A percentile compares a stretch with the other conserved stretches of the same genome.
Conservation (phyloP, 2,329 filamentous ascomycete genomes). For the Teratosphaeria viscida region DNA sequence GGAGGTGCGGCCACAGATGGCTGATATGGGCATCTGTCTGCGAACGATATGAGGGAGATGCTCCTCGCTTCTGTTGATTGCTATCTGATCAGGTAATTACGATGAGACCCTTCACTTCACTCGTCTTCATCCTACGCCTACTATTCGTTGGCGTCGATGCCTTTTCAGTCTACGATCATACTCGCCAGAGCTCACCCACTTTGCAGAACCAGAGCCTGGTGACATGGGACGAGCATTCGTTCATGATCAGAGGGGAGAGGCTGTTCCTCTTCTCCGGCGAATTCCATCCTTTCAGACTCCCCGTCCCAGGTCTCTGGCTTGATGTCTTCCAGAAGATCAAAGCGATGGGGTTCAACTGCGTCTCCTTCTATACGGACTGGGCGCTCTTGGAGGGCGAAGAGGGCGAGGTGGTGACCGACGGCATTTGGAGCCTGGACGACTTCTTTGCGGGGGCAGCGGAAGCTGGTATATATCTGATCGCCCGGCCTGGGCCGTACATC, state of each 20-base stretch:
- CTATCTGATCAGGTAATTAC: not conserved
- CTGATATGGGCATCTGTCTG: not conserved
- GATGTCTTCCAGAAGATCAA: conserved; percentile 78
- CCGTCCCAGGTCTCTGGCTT: conserved; percentile 53
- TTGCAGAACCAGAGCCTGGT: conserved; percentile 26
- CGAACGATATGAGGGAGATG: not conserved
- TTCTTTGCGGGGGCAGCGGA: conserved; percentile 67
- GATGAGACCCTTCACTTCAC: not conserved
- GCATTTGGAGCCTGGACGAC: conserved; percentile 61
- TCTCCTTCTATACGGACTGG: conserved; percentile 75
- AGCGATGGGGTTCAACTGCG: conserved; percentile 66
- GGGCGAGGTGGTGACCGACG: conserved; percentile 58
- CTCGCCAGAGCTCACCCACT: not conserved
- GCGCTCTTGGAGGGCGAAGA: conserved; percentile 63
- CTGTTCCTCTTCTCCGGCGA: conserved; percentile 64
- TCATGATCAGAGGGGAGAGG: conserved; percentile 60
- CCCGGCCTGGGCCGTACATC: conserved; percentile 43
- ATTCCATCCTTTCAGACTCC: conserved; percentile 58
- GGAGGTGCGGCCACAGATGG: not conserved
- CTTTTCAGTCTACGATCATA: not conserved
- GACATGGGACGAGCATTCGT: conserved; percentile 49
- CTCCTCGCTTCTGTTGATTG: not conserved
- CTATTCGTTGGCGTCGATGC: not conserved
- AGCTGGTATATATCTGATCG: conserved; percentile 67
- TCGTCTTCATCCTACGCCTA: not conserved